These are phyloP conservation scores for Brassica incana DNA, from an alignment of 345 rosid genomes.

Conservation along the genomic window DNA sequence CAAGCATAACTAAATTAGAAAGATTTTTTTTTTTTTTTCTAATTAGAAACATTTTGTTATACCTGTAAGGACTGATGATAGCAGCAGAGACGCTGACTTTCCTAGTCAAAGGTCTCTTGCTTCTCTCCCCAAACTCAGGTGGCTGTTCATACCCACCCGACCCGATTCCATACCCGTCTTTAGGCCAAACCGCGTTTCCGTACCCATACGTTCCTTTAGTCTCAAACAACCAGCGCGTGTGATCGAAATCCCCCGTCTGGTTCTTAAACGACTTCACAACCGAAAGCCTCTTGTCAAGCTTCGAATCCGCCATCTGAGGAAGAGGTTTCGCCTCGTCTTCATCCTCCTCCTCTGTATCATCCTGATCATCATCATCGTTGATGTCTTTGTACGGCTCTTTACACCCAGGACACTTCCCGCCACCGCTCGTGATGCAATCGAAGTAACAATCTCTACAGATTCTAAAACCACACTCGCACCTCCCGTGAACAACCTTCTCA, in stretches of 20 bases:
- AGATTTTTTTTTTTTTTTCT: no score
- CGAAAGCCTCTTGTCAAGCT: constrained; percentile 65
- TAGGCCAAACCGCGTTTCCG: constrained; percentile 83
- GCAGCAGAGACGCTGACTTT: constrained; percentile 37
- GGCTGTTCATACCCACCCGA: constrained; percentile 63
- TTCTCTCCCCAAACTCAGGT: constrained; percentile 63
- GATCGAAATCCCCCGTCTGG: constrained; percentile 70
- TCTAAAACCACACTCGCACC: constrained; percentile 69
- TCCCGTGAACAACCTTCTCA: constrained; percentile 52
- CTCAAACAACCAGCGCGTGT: constrained; percentile 77
- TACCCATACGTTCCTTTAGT: constrained; percentile 84
- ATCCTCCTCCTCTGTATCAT: constrained; percentile 22
- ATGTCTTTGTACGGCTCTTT: constrained; percentile 65
- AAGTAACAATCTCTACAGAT: constrained; percentile 70
- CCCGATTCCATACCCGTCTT: constrained; percentile 69
- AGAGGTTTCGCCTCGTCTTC: constrained; percentile 68
- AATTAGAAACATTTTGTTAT: neutral
- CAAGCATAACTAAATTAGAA: no score
- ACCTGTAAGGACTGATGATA: constrained; percentile 1
- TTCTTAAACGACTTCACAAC: constrained; percentile 71
- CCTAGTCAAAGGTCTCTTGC: constrained; percentile 65
- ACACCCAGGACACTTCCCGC: constrained; percentile 74
- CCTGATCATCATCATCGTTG: constrained; percentile 52
- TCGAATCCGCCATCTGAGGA: constrained; percentile 49
- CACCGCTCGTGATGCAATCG: constrained; percentile 55